Evolutionary conservation across 139 green algal species (phyloP).

Genomic region (Edaphochlamys debaryana): DNA sequence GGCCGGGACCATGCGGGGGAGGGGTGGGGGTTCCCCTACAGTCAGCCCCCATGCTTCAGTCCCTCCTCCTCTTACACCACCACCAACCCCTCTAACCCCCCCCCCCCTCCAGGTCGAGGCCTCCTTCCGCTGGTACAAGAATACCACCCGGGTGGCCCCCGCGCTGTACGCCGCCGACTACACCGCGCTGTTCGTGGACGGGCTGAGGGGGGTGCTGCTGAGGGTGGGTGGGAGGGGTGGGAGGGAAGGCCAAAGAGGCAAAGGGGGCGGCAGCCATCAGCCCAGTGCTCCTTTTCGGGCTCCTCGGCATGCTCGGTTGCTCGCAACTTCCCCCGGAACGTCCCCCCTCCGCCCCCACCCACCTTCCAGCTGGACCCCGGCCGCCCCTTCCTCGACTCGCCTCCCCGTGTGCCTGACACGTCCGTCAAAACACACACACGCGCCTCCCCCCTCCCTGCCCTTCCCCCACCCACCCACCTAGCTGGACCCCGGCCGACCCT

Average conservation of each 20-base stretch:
- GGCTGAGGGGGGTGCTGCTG: conserved; percentile 42
- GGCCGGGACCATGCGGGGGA: no score
- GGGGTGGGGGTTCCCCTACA: no score
- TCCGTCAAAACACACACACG: neutral
- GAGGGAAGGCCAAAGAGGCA: no score
- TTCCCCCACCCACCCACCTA: neutral
- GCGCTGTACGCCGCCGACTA: conserved; percentile 74
- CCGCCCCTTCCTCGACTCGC: no score
- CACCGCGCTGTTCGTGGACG: conserved; percentile 64
- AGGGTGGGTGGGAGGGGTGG: neutral
- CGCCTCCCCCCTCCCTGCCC: neutral
- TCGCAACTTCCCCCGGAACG: no score
- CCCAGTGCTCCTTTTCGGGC: no score
- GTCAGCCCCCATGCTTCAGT: no score
- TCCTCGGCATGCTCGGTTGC: no score
- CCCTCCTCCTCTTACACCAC: neutral
- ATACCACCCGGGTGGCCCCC: conserved; percentile 46
- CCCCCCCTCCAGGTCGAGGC: conserved; percentile 47
- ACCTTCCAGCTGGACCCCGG: no score
- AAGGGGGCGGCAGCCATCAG: no score
- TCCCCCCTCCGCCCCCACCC: no score
- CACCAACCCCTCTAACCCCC: neutral
- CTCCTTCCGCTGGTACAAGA: conserved; percentile 61
- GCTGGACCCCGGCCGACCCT: conserved; percentile 64
- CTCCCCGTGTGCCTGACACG: no score